These are phyloP conservation scores for Aspergillus sp. DNA, from an alignment of 2,329 filamentous ascomycete genomes.

Conservation along the genomic window DNA sequence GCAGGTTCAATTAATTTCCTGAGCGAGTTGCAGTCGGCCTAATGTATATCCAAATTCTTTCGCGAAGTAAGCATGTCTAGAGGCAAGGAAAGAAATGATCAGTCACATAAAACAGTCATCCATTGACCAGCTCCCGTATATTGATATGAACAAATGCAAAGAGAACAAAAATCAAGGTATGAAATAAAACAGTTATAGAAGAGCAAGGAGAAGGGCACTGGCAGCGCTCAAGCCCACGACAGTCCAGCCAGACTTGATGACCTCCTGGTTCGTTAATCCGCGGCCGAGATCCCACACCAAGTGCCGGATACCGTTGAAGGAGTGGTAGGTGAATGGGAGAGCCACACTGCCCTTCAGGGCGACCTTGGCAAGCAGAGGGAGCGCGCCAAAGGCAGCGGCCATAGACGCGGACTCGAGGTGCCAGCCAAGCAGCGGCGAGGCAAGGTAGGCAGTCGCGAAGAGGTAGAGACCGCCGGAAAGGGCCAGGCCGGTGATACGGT, in stretches of 20 bases:
- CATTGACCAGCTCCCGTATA: slow-evolving; percentile 15
- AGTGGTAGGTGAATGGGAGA: slow-evolving; percentile 60
- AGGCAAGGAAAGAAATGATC: slow-evolving; percentile 5
- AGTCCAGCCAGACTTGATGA: slow-evolving; percentile 56
- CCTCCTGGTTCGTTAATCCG: slow-evolving; percentile 54
- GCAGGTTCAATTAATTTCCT: too few relatives aligned
- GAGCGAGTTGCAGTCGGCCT: too few relatives aligned
- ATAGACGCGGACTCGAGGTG: slow-evolving; percentile 56
- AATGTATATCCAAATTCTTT: too few relatives aligned
- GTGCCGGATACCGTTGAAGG: slow-evolving; percentile 61
- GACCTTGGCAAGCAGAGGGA: slow-evolving; percentile 52
- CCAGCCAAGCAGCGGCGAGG: slow-evolving; percentile 64
- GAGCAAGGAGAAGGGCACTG: slow-evolving; percentile 40
- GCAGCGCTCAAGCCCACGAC: slow-evolving; percentile 49
- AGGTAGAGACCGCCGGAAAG: slow-evolving; percentile 68
- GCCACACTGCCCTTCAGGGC: slow-evolving; percentile 50
- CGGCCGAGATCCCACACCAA: slow-evolving; percentile 59
- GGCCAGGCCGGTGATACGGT: slow-evolving; percentile 71
- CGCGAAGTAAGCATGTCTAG: too few relatives aligned
- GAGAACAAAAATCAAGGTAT: slow-evolving; percentile 23
- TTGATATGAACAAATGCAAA: slow-evolving; percentile 17
- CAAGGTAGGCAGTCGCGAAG: slow-evolving; percentile 73
- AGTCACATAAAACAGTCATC: slow-evolving; percentile 12
- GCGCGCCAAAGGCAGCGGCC: slow-evolving; percentile 54
- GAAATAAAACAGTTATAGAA: slow-evolving; percentile 28